Base-by-base conservation (phyloP, 306 rosid species). In the Prunus fruticosa region DNA sequence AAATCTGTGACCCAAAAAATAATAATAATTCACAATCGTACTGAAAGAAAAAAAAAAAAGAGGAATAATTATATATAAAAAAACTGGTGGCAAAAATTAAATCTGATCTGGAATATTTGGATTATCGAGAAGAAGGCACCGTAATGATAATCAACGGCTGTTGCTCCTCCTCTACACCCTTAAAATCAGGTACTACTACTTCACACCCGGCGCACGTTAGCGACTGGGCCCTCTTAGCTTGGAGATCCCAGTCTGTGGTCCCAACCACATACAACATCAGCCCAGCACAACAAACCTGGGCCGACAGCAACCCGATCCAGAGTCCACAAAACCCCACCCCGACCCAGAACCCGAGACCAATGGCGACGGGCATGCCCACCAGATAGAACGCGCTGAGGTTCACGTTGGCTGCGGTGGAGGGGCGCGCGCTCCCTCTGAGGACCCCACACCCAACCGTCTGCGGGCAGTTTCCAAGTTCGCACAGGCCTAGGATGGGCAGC, bases 381-480 rank as follows among this genome's bases (percentile, higher is more conserved):
- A 92, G 51, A 78, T 95, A 95, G 75, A 95, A 95, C 11, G 98
- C 97, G 61, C 95, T 73, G 0, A 95, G 78, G 78, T 95, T 95
- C 73, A 90, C 91, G 53, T 87, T 85, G 0, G 98, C 98, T 4
- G 98, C 98, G 41, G 92, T 82, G 45, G 82, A 85, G 2, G 98
- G 98, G 18, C 97, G 76, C 1, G 98, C 98, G 12, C 91, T 89
- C 16, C 98, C 98, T 53, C 98, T 75, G 3, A 95, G 78, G 0
- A 95, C 97, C 5, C 97, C 98, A 41, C 98, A 95, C 0, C 81
- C 91, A 3, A 95, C 98, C 20, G 98, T 95, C 79, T 95, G 98
- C 2, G 98, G 98, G 11, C 98, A 95, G 81, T 95, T 95, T 0
- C 98, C 98, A 1, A 95, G 91, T 78, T 95, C 98, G 57, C 98